Base-by-base conservation (phyloP, 2,329 filamentous ascomycete genomes). In the Clarireedia monteithiana region DNA sequence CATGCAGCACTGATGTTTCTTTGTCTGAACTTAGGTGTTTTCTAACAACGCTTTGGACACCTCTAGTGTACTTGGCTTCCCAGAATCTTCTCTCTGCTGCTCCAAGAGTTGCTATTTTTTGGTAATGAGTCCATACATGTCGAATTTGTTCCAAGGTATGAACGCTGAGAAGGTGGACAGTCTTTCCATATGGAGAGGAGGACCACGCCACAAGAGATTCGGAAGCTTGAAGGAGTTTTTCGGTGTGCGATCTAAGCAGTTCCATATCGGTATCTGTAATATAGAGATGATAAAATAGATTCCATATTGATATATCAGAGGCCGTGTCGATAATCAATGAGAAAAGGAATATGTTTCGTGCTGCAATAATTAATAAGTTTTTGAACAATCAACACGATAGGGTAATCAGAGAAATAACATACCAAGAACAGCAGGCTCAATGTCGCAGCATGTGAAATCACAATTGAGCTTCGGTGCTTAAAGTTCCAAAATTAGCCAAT, bases 211-310 rank as follows among this genome's bases (percentile, higher is more conserved):
- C 14, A 1, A 53, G 44, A 10, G 50, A 51, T 6, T 9, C 17
- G 4, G 54, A 56, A 7, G 47, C 26, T 5, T 26, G 14, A 23
- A 48, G 24, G 17, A 59, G 47, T 12, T 54, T 54, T 10, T 20
- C 17, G 6, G 36, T 6, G 47, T 59, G 57, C n/a, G 15, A 14
- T 12, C 50, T 36, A 3, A 57, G 45, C 15, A 57, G 34, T 5
- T 44, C 38, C 9, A 48, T 30, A n/a, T 51, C 26, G 39, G 36
- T 17, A n/a, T 36, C 39, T 2, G 56, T 51, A 4, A 59, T 17
- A 26, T 40, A 53, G 23, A 53, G 20, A 44, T 59, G 50, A 27
- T 59, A 57, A 24, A 53, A 59, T 7, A 50, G 36, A 12, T 50
- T 54, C 57, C 57, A 59, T 9, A 48, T 50, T n/a, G 42, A 34